A percentile compares a stretch with the other conserved stretches of the same genome.
Conservation (phyloP, 1,284 basidiomycete species). For the Melampsora abietis-canadensis region DNA sequence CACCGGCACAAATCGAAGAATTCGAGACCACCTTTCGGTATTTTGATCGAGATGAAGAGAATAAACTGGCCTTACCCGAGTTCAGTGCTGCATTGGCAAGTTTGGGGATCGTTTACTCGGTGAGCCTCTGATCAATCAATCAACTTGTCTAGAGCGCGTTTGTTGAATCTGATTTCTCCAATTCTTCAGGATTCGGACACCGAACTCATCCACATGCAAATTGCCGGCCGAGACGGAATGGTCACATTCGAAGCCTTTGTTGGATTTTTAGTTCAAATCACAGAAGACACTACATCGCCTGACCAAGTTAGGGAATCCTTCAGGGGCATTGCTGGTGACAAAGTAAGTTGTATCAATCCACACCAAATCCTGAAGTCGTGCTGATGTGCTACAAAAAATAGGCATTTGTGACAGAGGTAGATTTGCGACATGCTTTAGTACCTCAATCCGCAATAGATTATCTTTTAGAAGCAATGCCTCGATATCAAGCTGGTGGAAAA, state of each 20-base stretch:
- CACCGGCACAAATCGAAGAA: constrained; percentile 92
- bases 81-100: constrained; percentile 89
- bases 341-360: constrained; percentile 60
- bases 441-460: constrained; percentile 76
- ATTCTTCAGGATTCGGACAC: constrained; percentile 73
- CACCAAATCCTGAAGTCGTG: constrained; percentile 14
- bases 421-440: constrained; percentile 80
- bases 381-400: constrained; percentile 53
- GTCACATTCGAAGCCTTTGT: constrained; percentile 93
- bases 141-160: constrained; percentile 36
- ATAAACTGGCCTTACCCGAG: constrained; percentile 78
- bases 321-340: constrained; percentile 82
- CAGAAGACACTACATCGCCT: constrained; percentile 86
- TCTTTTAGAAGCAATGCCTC: constrained; percentile 71
- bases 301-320: constrained; percentile 92
- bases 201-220: constrained; percentile 75
- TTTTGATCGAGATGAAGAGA: constrained; percentile 89
- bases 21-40: constrained; percentile 97
- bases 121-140: constrained; percentile 53
- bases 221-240: constrained; percentile 78
- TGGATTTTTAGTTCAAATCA: constrained; percentile 88
- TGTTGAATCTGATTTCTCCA: background rate
- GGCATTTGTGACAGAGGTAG: constrained; percentile 90
- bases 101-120: constrained; percentile 86
- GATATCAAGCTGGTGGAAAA: background rate